Conservation (phyloP, 116 monocot species). For the Trichopus zeylanicus region DNA sequence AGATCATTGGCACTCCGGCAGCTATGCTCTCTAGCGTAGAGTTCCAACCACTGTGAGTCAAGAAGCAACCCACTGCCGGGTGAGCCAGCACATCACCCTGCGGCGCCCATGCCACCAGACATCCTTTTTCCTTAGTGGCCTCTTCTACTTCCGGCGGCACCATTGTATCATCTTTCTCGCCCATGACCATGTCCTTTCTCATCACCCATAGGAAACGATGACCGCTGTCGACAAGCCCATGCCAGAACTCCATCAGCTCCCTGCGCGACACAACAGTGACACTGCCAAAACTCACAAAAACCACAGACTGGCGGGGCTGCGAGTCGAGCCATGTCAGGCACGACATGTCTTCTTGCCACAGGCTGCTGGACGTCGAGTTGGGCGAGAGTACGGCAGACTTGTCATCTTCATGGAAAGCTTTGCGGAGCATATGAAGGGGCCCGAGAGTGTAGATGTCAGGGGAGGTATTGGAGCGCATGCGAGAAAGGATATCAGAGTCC, state of each 20-base stretch:
- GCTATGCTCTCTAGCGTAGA: conserved; percentile 32
- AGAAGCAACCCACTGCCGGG: conserved; percentile 18
- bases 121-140: conserved; percentile 3
- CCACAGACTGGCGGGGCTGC: conserved; percentile 30
- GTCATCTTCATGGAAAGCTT: no score
- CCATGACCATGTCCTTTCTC: conserved; percentile 16
- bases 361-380: neutral
- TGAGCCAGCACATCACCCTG: conserved; percentile 18
- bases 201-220: conserved; percentile 48
- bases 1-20: conserved; percentile 18
- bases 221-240: conserved; percentile 34
- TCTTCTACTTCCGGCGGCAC: no score
- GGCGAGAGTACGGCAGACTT: neutral
- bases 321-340: conserved; percentile 46
- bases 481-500: no score
- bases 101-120: conserved; percentile 20
- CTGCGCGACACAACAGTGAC: conserved; percentile 10
- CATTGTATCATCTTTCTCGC: neutral
- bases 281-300: conserved; percentile 52
- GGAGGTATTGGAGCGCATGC: no score
- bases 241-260: conserved; percentile 31
- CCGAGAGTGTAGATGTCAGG: no score
- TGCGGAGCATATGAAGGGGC: no score
- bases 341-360: conserved; percentile 22
- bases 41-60: conserved; percentile 46